Base-by-base conservation (phyloP, 331 rosid genomes). In the Malus hybrid region DNA sequence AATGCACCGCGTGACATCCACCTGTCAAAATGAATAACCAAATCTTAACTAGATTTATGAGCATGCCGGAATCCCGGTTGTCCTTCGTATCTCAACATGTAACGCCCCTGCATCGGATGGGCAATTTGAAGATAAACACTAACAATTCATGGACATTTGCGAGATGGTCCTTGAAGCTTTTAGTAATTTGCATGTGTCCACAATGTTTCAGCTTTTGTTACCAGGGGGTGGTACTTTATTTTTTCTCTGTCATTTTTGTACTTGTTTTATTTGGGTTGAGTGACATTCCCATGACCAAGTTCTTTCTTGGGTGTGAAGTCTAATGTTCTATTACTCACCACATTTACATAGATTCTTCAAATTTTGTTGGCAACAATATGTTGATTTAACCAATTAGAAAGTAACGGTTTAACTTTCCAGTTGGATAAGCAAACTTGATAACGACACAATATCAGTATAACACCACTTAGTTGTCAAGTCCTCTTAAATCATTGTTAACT, bases 391-490 rank as follows among this genome's bases (percentile, higher is more conserved):
- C 5, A 64, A 8, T 64, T 64, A 15, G 56, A 50, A 50, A 15
- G n/a, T 50, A 15, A 50, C 3, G n/a, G 6, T 50, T 15, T 6
- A 50, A 50, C n/a, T 48, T 14, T 6, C 0, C 3, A 48, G 3
- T 48, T 5, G 19, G 2, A 48, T 14, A 48, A 14, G 1, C 1
- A 48, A 48, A 48, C 55, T 48, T 2, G 55, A 48, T 5, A 48
- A 14, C 7, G 0, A 0, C 3, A 48, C 0, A 0, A 2, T 14
- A 1, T 14, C 0, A 0, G 9, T 50, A 2, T 50, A 6, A 15
- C 44, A 36, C 44, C 2, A 36, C 44, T 36, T 36, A 36, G 44
- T 36, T 36, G 44, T 36, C 44, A 0, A 36, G 0, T 36, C 44
- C 10, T 36, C 7, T 36, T 3, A 36, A 36, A 36, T 36, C 3